A percentile compares a stretch with the other conserved stretches of the same genome.
These are phyloP conservation scores for Catunica adiposa DNA, from an alignment of 2,329 filamentous ascomycete species.

Conservation along the genomic window DNA sequence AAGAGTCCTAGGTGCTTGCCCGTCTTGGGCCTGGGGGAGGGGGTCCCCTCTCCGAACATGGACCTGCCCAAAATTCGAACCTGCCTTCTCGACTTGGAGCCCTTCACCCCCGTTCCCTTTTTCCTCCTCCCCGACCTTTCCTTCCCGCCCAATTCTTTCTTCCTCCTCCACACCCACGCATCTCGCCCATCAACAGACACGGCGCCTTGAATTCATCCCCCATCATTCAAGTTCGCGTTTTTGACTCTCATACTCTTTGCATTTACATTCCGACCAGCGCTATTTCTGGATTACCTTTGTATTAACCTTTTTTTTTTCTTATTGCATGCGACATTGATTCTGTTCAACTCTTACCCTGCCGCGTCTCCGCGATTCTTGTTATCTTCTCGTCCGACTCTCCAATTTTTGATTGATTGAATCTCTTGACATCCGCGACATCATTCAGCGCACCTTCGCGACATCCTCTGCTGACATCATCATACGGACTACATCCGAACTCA, in stretches of 20 bases:
- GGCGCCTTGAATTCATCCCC: background rate
- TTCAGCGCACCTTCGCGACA: no score
- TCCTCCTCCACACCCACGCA: background rate
- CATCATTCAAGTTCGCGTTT: background rate
- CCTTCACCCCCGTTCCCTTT: conserved; percentile 1
- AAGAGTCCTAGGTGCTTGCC: background rate
- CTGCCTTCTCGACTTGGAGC: background rate
- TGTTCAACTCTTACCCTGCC: background rate
- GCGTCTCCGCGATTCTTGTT: background rate
- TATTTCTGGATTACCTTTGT: background rate
- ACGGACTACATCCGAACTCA: no score
- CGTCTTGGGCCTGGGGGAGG: background rate
- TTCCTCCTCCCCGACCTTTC: conserved; percentile 4
- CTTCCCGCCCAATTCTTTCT: background rate
- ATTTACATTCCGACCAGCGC: no score
- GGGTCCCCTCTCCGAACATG: conserved; percentile 1
- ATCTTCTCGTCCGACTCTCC: background rate
- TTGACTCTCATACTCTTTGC: background rate
- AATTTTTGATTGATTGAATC: background rate
- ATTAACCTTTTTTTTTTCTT: background rate
- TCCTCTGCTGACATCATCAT: no score
- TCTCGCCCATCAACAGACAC: background rate
- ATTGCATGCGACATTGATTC: background rate
- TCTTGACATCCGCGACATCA: background rate
- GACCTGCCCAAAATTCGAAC: conserved; percentile 3